Percentiles rank a stretch among this genome's conserved stretches.
phyloP scores from a whole-genome alignment of 345 rosid species.

The Jatropha curcas region DNA sequence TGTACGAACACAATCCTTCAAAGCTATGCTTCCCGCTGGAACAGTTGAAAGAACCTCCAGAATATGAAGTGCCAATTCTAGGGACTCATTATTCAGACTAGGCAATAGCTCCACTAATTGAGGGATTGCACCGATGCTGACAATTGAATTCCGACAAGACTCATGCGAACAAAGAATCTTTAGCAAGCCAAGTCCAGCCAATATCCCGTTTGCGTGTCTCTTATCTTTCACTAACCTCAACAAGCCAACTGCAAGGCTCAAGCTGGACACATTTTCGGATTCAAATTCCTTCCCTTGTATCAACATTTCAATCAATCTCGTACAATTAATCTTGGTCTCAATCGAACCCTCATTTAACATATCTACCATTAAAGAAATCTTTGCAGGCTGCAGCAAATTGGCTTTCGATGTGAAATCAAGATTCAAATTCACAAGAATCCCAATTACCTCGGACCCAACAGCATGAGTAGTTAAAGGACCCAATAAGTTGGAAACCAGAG shows the following conservation, averaged over 20 bases:
- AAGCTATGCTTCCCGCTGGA: slow-evolving; percentile 28
- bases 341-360: slow-evolving; percentile 66
- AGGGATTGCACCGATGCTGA: slow-evolving; percentile 31
- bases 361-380: slow-evolving; percentile 59
- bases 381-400: slow-evolving; percentile 68
- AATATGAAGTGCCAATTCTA: slow-evolving; percentile 30
- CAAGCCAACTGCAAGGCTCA: slow-evolving; percentile 35
- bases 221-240: slow-evolving; percentile 36
- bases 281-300: slow-evolving; percentile 56
- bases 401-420: slow-evolving; percentile 54
- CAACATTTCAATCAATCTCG: slow-evolving; percentile 48
- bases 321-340: slow-evolving; percentile 65
- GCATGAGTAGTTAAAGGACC: slow-evolving; percentile 75
- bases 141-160: slow-evolving; percentile 23
- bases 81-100: slow-evolving; percentile 26
- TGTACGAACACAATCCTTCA: slow-evolving; percentile 31
- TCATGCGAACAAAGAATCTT: slow-evolving; percentile 28
- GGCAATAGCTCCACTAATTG: slow-evolving; percentile 32
- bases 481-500: slow-evolving; percentile 46
- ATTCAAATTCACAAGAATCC: slow-evolving; percentile 60
- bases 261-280: slow-evolving; percentile 25
- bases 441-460: slow-evolving; percentile 68
- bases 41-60: slow-evolving; percentile 25
- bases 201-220: slow-evolving; percentile 26
- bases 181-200: slow-evolving; percentile 31